Evolutionary conservation across 75 land plant genomes (phyloP).

Genomic region (Cryptomeria japonica): DNA sequence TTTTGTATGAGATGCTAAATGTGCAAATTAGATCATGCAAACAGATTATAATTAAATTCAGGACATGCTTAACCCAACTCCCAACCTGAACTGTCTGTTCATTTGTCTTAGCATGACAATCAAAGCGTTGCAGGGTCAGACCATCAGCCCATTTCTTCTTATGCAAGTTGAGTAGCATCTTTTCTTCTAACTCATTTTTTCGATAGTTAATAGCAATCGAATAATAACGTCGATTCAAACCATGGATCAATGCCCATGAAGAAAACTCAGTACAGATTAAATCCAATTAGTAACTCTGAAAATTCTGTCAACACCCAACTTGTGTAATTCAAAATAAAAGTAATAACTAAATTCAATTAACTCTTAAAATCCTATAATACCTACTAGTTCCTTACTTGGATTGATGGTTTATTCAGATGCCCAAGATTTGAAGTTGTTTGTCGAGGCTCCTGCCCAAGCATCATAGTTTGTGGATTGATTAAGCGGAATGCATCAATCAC

Average conservation of each 20-base stretch:
- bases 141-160: slow-evolving; percentile 99
- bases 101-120: slow-evolving; percentile 88
- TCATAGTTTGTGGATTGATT: slow-evolving; percentile 98
- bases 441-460: slow-evolving; percentile 97
- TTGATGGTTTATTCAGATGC: slow-evolving; percentile 96
- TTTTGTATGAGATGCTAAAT: background rate
- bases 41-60: background rate
- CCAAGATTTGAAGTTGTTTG: slow-evolving; percentile 97
- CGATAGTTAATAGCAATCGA: slow-evolving; percentile 97
- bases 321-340: slow-evolving; percentile 19
- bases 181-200: slow-evolving; percentile 97
- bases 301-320: slow-evolving; percentile 18
- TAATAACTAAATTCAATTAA: background rate
- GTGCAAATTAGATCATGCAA: background rate
- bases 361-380: background rate
- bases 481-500: slow-evolving; percentile 97
- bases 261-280: too few relatives aligned
- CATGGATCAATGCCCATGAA: slow-evolving; percentile 94
- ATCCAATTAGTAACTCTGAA: background rate
- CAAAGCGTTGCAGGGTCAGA: slow-evolving; percentile 76
- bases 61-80: background rate
- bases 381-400: slow-evolving; percentile 48
- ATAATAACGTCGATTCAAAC: slow-evolving; percentile 93
- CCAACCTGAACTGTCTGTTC: slow-evolving; percentile 90
- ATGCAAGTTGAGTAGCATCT: slow-evolving; percentile 93